These are phyloP conservation scores for Teratosphaeria epicoccoides DNA, from an alignment of 2,329 filamentous ascomycete genomes.

Conservation along the genomic window DNA sequence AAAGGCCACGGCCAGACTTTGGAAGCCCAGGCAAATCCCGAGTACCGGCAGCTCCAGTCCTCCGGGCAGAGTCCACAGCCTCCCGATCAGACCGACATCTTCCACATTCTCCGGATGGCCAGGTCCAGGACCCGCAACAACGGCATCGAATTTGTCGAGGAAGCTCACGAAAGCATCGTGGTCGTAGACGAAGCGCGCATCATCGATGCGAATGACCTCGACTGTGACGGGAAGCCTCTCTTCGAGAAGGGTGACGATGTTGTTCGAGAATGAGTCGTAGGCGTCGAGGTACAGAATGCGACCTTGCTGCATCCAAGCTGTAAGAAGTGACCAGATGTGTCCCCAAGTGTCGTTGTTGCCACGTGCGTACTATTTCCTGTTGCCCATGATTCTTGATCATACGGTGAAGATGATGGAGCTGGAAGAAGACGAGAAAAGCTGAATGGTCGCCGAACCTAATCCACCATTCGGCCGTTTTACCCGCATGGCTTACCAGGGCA, in stretches of 20 bases:
- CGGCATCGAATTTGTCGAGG: conserved; percentile 59
- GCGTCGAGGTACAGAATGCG: conserved; percentile 78
- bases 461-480: neutral
- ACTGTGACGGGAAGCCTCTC: conserved; percentile 52
- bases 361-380: too few species aligned
- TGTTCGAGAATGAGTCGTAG: conserved; percentile 94
- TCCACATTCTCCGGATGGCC: conserved; percentile 60
- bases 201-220: conserved; percentile 56
- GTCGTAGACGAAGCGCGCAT: conserved; percentile 27
- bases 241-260: conserved; percentile 74
- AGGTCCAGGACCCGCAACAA: conserved; percentile 84
- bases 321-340: neutral
- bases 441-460: neutral
- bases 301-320: conserved; percentile 4
- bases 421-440: neutral
- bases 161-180: conserved; percentile 33
- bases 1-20: conserved; percentile 62
- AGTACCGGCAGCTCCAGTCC: conserved; percentile 61
- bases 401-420: neutral
- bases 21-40: conserved; percentile 82
- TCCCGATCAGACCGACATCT: conserved; percentile 75
- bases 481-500: neutral
- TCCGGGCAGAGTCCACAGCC: conserved; percentile 59
- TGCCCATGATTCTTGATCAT: neutral
- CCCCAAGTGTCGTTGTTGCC: neutral